Base-by-base conservation (phyloP, 345 rosid species). In the Populus euphratica region DNA sequence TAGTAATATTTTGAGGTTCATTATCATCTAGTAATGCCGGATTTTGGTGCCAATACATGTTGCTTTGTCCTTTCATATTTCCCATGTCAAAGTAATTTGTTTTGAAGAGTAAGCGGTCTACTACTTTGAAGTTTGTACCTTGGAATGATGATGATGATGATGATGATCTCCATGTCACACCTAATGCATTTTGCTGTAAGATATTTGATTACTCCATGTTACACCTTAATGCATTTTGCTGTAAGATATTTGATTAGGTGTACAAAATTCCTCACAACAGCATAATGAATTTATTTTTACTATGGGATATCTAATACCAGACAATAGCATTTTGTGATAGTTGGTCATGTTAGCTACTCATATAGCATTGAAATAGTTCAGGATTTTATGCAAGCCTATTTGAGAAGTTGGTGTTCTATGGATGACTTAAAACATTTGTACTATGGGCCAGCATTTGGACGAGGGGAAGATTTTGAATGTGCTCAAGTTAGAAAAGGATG, bases 401-500 rank as follows among this genome's bases (percentile, higher is more conserved):
- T 77, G 72, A 68, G 76, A 62, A 75, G 65, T 72, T 76, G 73
- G 74, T 70, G 54, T 67, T 36, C 16, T 76, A 49, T 76, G 76
- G 77, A 65, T 77, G 52, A 66, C 78, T 75, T 33, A 31, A 69
- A 35, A 35, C 66, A 41, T 70, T 74, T 83, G n/a, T 83, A 13
- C 23, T 52, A 52, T 78, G 78, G 78, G 81, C 68, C 94, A 96
- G 99, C 98, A 96, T 85, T 80, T 96, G 82, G 87, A 93, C 80
- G 98, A 92, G 86, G 89, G 68, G 77, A 91, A 86, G 83, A 93
- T 96, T 79, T 82, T 92, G 87, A 86, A 83, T 82, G 80, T 63
- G 81, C 76, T 96, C 85, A 83, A 83, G 43, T 76, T 93, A 77
- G 97, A 91, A 84, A 96, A 96, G 85, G 97, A 94, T 79, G 97